Percentiles rank a stretch among this genome's conserved stretches.
These are phyloP conservation scores for Ormosia emarginata DNA, from an alignment of 306 rosid genomes.

Conservation along the genomic window DNA sequence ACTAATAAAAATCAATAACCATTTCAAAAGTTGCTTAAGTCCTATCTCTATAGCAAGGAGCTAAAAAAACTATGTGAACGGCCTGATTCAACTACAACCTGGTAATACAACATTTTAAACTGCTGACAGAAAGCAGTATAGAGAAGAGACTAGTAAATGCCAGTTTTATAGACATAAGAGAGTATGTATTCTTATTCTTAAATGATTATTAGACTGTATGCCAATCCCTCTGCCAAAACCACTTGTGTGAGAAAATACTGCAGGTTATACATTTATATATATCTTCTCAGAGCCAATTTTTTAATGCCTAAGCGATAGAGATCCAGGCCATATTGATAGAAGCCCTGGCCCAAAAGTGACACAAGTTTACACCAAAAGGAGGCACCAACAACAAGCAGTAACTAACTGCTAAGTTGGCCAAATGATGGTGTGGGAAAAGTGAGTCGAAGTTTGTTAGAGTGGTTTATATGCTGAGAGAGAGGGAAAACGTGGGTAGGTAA, in stretches of 20 bases:
- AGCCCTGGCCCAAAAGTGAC: too few relatives aligned
- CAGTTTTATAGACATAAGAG: not conserved
- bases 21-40: not conserved
- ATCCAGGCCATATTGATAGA: too few relatives aligned
- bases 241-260: not conserved
- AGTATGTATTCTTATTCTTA: not conserved
- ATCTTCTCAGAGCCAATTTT: not conserved
- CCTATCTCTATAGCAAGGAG: not conserved
- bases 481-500: too few relatives aligned
- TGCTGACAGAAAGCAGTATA: not conserved
- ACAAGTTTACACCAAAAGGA: too few relatives aligned
- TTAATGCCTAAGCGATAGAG: not conserved
- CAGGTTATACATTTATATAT: not conserved
- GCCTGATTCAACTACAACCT: constrained; percentile 6
- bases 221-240: not conserved
- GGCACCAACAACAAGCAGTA: too few relatives aligned
- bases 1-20: not conserved
- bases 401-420: too few relatives aligned
- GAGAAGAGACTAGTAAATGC: not conserved
- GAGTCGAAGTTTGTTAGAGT: too few relatives aligned
- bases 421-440: too few relatives aligned
- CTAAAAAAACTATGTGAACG: not conserved
- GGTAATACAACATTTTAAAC: constrained; percentile 10
- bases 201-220: not conserved
- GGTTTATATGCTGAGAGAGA: too few relatives aligned